Evolutionary conservation across 177 flowering plant genomes (phyloP), one percentile per base, ranked within the genome.

Genomic region (Tripterygium wilfordii): DNA sequence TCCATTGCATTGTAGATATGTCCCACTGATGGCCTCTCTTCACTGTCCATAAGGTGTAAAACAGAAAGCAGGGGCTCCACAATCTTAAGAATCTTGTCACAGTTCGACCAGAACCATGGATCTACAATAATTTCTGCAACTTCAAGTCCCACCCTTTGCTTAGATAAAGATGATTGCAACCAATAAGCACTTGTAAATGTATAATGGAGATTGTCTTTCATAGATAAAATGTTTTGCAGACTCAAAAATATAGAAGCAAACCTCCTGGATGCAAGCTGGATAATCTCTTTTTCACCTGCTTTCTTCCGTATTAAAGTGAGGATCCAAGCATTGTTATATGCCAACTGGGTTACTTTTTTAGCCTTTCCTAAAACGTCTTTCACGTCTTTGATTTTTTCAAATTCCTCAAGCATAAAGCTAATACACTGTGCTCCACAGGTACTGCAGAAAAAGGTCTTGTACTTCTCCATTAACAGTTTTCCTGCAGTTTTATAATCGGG

Each of bases 371-470:
- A 19, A 15, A 52, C 36, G 26, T 63, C 64, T 39, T 45, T 66
- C 15, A 67, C 63, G 20, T 64, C 59, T 32, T 58, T 53, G 43
- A 61, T 53, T 36, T 69, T 54, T 4, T 44, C 62, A 41, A 74
- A 44, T 32, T 62, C 63, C 32, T 62, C 63, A 16, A 73, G 57
- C 58, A 77, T 64, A 21, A 68, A 44, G 25, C 68, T 66, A 32
- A 76, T 60, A 57, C 76, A 70, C 29, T 73, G 72, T 21, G 56
- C 61, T 13, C 60, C 74, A 65, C 76, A 67, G 6, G 66, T 49
- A 51, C 67, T 61, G 67, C 76, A 73, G 54, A 62, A 70, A 50
- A 70, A 53, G 44, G 74, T 60, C 22, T 41, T 54, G 49, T 67
- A 63, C 29, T 64, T 62, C 4, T 47, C 45, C 48, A 40, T 33